Base-by-base conservation (phyloP, 495 filamentous ascomycete species). In the Neurospora discreta region DNA sequence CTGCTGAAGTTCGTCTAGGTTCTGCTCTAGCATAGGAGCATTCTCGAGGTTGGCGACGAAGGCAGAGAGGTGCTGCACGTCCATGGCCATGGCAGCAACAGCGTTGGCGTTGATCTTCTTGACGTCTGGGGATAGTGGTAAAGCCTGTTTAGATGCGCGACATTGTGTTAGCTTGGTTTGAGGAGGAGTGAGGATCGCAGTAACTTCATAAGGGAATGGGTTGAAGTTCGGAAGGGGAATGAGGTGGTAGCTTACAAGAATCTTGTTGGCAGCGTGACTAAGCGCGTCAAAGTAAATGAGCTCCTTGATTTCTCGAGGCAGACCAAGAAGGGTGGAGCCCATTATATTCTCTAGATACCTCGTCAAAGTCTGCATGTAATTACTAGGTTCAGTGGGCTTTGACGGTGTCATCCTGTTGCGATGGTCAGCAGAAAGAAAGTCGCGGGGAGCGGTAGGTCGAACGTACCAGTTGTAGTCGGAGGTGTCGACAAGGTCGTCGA, bases 231-330 rank as follows among this genome's bases (percentile, higher is more conserved):
- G 42, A 43, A 15, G 70, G 10, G 2, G 41, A 42, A 10, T 1
- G 68, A 5, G 36, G 33, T 44, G 30, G 38, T 46, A 42, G 40
- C 85, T 75, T 80, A 93, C 90, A 65, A 99, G 82, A 40, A 99
- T 95, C 82, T 90, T 92, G 71, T 90, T 90, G 9, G 93, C 90
- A 6, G 96, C 93, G 80, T 98, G 95, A 71, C 89, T 92, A 71
- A 99, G 86, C 3, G 96, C 96, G 78, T 98, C 95, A 75, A 98
- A 98, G 81, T 98, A 98, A 73, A 99, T 97, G 40, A 98, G 87
- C 78, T 96, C 93, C 80, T 98, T 97, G 81, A 99, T 98, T 75
- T 97, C 93, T 4, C 91, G 90, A 0, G 95, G 95, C 38, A 99
- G 85, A 15, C 94, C 94, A 5, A 98, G 87, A 8, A 99, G 85